Conservation (phyloP, 129 eudicot genomes). For the Cynara cardunculus region DNA sequence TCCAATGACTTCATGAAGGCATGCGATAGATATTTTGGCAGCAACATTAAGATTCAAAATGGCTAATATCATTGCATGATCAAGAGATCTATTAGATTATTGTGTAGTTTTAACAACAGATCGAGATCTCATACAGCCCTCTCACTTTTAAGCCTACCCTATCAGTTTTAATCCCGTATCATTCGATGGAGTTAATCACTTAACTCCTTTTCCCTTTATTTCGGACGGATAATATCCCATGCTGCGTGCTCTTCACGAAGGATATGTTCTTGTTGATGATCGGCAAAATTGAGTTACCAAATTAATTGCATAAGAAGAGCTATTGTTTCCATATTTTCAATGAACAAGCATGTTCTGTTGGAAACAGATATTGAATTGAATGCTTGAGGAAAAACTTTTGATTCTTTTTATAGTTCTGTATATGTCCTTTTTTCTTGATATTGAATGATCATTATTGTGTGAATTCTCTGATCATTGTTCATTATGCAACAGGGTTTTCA, state of each 20-base stretch:
- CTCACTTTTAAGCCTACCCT: background rate
- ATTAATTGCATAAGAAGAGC: background rate
- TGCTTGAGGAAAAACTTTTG: background rate
- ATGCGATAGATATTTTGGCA: background rate
- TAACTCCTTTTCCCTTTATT: background rate
- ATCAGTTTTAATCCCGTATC: background rate
- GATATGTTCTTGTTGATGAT: background rate
- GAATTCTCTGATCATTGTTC: background rate
- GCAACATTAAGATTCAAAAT: background rate
- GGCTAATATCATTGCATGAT: background rate
- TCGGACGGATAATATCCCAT: background rate
- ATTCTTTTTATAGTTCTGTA: background rate
- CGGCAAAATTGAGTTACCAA: background rate
- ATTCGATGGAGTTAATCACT: no score
- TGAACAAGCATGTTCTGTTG: background rate
- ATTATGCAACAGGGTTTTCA: slow-evolving; percentile 24
- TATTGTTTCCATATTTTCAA: background rate
- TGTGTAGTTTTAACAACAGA: no score
- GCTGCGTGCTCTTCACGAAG: background rate
- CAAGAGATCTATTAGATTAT: no score
- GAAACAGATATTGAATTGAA: background rate
- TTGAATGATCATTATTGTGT: background rate
- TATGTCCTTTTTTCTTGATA: background rate
- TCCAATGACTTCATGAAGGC: background rate
- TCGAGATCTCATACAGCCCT: no score